Conservation (phyloP, 2,329 filamentous ascomycete species). For the Elsinoe fawcettii region DNA sequence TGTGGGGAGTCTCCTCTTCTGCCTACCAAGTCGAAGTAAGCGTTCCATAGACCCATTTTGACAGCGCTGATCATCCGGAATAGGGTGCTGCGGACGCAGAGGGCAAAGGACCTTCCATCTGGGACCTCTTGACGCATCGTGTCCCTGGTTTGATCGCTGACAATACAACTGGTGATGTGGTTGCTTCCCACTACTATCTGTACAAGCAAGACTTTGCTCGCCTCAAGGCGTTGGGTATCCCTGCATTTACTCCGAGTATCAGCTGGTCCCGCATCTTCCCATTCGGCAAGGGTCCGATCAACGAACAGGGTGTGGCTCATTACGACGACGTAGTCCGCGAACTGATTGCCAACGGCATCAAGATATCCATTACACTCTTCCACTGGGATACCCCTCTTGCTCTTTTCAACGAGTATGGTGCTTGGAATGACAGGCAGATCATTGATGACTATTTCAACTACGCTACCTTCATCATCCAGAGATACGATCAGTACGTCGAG, state of each 20-base stretch:
- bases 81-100: conserved; percentile 25
- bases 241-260: conserved; percentile 37
- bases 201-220: conserved; percentile 23
- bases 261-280: conserved; percentile 45
- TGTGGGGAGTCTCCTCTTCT: conserved; percentile 29
- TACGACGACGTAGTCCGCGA: conserved; percentile 41
- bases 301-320: conserved; percentile 39
- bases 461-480: conserved; percentile 32
- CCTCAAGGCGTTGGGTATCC: conserved; percentile 35
- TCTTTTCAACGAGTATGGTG: conserved; percentile 31
- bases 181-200: conserved; percentile 39
- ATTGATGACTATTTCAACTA: conserved; percentile 35
- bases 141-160: conserved; percentile 25
- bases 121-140: conserved; percentile 31
- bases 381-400: conserved; percentile 34
- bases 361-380: conserved; percentile 40
- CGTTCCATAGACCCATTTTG: no score
- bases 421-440: conserved; percentile 32
- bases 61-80: background rate
- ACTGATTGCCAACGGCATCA: conserved; percentile 30
- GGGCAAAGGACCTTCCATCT: conserved; percentile 25
- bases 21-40: conserved; percentile 28
- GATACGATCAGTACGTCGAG: conserved; percentile 34
- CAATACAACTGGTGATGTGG: conserved; percentile 39
- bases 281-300: conserved; percentile 41